Conservation (phyloP, 805 yeast species). For the Yarrowia sp. region DNA sequence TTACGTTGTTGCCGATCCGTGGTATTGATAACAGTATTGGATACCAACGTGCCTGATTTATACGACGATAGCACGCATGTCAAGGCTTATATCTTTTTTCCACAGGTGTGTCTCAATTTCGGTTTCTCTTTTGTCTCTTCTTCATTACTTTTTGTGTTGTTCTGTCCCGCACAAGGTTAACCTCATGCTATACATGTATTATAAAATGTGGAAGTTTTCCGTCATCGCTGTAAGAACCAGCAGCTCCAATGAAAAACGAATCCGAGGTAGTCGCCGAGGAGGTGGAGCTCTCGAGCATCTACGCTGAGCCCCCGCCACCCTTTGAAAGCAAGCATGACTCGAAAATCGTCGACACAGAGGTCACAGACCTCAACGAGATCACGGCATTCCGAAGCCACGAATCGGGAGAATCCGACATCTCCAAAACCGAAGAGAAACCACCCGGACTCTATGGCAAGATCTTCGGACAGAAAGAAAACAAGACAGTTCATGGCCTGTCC, state of each 20-base stretch:
- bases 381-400: background rate
- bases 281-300: background rate
- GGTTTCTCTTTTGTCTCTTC: background rate
- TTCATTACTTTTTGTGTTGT: background rate
- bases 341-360: background rate
- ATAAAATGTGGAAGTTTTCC: background rate
- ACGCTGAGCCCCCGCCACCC: background rate
- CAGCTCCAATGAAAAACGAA: background rate
- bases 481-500: conserved; percentile 38
- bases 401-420: conserved; percentile 7
- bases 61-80: no score
- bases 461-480: conserved; percentile 6
- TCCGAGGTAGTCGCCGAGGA: background rate
- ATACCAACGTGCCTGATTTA: no score
- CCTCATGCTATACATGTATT: background rate
- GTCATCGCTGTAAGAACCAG: background rate
- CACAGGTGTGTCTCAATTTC: background rate
- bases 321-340: background rate
- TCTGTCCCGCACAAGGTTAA: background rate
- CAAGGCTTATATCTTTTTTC: background rate
- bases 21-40: no score
- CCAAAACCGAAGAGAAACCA: background rate
- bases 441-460: conserved; percentile 1
- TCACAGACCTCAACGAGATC: background rate
- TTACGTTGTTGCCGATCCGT: no score